phyloP scores from a whole-genome alignment of 2,329 filamentous ascomycete genomes.

The Venturia oleaginea region DNA sequence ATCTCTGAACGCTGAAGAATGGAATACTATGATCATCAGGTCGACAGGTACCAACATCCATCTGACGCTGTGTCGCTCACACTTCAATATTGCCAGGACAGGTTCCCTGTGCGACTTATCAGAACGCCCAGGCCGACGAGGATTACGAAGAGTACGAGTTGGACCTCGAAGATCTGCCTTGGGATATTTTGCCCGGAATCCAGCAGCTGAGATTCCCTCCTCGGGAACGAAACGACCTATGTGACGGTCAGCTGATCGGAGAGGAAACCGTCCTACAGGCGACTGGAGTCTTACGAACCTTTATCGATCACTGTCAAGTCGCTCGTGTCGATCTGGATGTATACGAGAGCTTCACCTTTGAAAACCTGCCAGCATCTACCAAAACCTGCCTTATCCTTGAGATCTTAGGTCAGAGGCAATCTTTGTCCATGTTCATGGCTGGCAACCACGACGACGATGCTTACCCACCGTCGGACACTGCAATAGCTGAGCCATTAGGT shows the following conservation, averaged over 20 bases:
- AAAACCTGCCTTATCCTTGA: neutral
- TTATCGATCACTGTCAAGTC: neutral
- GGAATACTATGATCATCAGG: neutral
- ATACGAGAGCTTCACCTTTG: neutral
- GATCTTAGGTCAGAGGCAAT: neutral
- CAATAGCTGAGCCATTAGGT: neutral
- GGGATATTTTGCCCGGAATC: neutral
- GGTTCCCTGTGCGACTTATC: neutral
- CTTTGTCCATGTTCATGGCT: neutral
- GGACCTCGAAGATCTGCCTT: neutral
- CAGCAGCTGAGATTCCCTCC: neutral
- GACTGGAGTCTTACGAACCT: neutral
- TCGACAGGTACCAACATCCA: neutral
- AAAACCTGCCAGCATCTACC: neutral
- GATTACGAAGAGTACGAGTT: neutral
- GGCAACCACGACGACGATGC: neutral
- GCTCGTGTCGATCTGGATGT: neutral
- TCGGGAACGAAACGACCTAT: neutral
- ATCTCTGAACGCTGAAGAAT: neutral
- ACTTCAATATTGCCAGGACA: neutral
- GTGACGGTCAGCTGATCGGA: neutral
- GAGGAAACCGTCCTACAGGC: neutral
- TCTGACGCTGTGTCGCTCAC: neutral
- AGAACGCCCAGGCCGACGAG: neutral
- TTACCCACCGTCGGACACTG: neutral